phyloP scores from a whole-genome alignment of 2,329 filamentous ascomycete genomes.

The Aspergillus novoparasiticus region DNA sequence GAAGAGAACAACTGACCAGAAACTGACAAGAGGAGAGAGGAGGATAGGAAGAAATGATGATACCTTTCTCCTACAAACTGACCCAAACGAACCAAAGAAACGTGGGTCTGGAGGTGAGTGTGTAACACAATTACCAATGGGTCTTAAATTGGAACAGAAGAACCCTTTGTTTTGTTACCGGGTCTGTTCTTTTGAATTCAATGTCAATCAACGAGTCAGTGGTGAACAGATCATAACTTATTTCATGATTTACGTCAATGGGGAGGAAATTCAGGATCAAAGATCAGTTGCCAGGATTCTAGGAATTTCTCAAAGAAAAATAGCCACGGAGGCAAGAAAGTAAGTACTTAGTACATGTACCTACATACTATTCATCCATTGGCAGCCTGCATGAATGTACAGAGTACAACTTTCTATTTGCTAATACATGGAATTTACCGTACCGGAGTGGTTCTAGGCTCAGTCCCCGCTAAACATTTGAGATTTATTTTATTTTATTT shows the following conservation, averaged over 20 bases:
- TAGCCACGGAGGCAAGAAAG: neutral
- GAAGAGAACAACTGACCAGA: constrained; percentile 5
- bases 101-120: constrained; percentile 14
- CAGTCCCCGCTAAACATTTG: neutral
- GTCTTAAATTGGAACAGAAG: neutral
- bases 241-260: neutral
- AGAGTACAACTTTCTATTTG: neutral
- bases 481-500: neutral
- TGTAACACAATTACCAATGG: constrained; percentile 11
- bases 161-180: neutral
- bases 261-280: neutral
- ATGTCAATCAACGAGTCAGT: neutral
- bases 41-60: constrained; percentile 17
- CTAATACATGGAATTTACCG: neutral
- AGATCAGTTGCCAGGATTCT: neutral
- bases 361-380: neutral
- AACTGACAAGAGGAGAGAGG: constrained; percentile 9
- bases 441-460: constrained; percentile 4
- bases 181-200: neutral
- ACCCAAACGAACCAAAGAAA: constrained; percentile 9
- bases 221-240: neutral
- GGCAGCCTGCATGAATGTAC: neutral
- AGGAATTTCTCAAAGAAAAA: neutral
- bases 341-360: neutral
- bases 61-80: constrained; percentile 19